Percentiles rank a stretch among this genome's conserved stretches.
Conservation (phyloP, 306 rosid species). For the Canavalia ensiformis region DNA sequence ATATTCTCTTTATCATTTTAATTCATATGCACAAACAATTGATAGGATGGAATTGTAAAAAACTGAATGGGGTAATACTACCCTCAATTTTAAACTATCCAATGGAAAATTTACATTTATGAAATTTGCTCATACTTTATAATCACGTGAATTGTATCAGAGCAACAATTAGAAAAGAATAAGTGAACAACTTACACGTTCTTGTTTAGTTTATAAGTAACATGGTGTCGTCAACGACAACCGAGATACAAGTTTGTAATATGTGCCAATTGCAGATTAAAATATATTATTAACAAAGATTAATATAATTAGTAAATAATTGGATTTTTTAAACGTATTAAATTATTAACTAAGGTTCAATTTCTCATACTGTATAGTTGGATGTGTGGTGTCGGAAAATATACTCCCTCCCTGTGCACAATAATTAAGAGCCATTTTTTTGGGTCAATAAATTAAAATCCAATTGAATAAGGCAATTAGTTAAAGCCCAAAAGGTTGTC, state of each 20-base stretch:
- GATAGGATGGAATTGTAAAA: neutral
- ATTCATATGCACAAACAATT: neutral
- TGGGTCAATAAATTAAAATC: no score
- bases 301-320: no score
- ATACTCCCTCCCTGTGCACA: no score
- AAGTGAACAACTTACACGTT: neutral
- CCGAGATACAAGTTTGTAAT: neutral
- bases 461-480: no score
- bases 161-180: neutral
- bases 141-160: no score
- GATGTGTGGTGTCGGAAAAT: no score
- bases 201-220: neutral
- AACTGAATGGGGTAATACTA: neutral
- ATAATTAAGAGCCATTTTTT: no score
- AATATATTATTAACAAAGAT: neutral
- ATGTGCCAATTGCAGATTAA: neutral
- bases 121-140: neutral
- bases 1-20: neutral
- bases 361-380: no score
- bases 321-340: no score
- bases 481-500: no score
- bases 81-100: neutral
- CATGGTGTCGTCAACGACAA: neutral
- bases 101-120: neutral
- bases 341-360: no score